A percentile compares a stretch with the other conserved stretches of the same genome.
Evolutionary conservation across 129 eudicot species (phyloP).

Genomic region (Flaveria robusta): DNA sequence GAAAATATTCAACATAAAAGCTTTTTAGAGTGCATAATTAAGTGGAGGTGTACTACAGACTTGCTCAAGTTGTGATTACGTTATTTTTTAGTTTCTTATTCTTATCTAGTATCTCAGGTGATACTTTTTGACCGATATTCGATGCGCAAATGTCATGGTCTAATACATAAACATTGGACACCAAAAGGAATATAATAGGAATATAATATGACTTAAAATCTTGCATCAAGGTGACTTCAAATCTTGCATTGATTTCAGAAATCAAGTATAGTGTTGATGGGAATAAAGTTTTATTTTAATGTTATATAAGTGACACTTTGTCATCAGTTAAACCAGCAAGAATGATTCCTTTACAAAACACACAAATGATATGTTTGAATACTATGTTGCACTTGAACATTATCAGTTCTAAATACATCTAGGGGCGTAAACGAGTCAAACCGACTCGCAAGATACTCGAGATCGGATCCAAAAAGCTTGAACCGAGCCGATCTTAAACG

Average conservation of each 20-base stretch:
- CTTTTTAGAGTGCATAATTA: neutral
- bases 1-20: too few species aligned
- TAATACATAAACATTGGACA: neutral
- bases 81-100: too few species aligned
- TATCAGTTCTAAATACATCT: neutral
- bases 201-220: conserved; percentile 34
- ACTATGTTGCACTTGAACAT: conserved; percentile 26
- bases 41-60: neutral
- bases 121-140: neutral
- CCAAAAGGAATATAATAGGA: conserved; percentile 34
- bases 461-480: too few species aligned
- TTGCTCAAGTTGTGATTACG: neutral
- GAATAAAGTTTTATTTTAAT: conserved; percentile 32
- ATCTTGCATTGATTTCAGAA: conserved; percentile 40
- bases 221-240: conserved; percentile 30
- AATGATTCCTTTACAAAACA: conserved; percentile 37
- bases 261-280: conserved; percentile 31
- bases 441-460: too few species aligned
- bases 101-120: neutral
- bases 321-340: conserved; percentile 30
- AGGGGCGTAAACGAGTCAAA: too few species aligned
- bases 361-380: conserved; percentile 42
- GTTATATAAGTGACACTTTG: conserved; percentile 14
- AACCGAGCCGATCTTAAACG: too few species aligned
- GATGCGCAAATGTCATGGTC: neutral